phyloP scores from a whole-genome alignment of 164 flowering plant genomes.

The Litsea cubeba region DNA sequence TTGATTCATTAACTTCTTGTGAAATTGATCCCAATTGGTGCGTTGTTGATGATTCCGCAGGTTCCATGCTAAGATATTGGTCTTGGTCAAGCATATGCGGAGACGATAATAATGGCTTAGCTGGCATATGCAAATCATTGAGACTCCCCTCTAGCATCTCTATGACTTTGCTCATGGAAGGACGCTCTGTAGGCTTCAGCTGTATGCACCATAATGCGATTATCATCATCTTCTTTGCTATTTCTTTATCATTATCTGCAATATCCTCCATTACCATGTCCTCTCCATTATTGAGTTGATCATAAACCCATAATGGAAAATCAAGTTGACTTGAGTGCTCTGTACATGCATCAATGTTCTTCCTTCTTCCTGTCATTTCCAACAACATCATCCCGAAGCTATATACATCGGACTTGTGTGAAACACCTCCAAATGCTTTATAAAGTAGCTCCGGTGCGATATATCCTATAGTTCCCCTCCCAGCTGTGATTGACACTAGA shows the following conservation, averaged over 20 bases:
- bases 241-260: background rate
- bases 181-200: background rate
- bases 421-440: no score
- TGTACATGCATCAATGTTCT: background rate
- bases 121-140: background rate
- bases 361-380: no score
- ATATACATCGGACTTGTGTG: no score
- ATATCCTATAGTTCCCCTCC: constrained; percentile 3
- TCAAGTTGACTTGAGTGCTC: constrained; percentile 15
- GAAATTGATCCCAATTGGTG: no score
- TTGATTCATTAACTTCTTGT: no score
- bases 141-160: background rate
- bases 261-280: constrained; percentile 9
- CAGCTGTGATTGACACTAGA: background rate
- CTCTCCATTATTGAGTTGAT: constrained; percentile 6
- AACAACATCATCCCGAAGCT: no score
- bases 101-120: constrained; percentile 3
- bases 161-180: constrained; percentile 2
- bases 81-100: background rate
- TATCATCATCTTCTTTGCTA: background rate
- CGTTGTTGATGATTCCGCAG: no score
- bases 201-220: constrained; percentile 7
- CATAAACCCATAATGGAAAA: constrained; percentile 24
- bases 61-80: no score
- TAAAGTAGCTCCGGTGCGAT: no score